These are phyloP conservation scores for Cercospora nicotianae DNA, from an alignment of 2,329 filamentous ascomycete species.

Conservation along the genomic window DNA sequence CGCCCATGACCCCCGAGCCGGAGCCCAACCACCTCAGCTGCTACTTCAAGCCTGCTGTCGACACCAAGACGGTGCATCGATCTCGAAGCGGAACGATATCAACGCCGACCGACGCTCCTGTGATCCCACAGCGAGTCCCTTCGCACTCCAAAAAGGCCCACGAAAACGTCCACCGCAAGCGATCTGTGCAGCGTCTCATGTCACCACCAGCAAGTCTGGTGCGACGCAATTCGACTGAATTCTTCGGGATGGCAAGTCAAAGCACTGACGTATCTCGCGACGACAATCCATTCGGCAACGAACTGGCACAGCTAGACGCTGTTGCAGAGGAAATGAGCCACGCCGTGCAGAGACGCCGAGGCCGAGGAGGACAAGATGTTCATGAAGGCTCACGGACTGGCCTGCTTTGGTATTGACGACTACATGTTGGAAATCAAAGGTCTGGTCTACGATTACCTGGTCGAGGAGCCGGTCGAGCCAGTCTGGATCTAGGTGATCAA, in stretches of 20 bases:
- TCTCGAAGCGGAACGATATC: conserved; percentile 62
- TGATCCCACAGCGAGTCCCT: conserved; percentile 73
- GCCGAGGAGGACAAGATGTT: conserved; percentile 73
- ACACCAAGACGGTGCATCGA: conserved; percentile 31
- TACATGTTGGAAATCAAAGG: conserved; percentile 79
- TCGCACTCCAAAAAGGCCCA: conserved; percentile 89
- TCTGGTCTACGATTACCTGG: conserved; percentile 55
- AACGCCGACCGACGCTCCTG: conserved; percentile 57
- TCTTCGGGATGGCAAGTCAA: conserved; percentile 39
- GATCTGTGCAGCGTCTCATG: conserved; percentile 55
- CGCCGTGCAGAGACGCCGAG: conserved; percentile 58
- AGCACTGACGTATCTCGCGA: conserved; percentile 44
- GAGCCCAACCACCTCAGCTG: conserved; percentile 57
- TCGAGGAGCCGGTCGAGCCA: conserved; percentile 29
- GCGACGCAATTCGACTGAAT: conserved; percentile 52
- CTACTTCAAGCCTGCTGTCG: conserved; percentile 57
- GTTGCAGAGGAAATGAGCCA: conserved; percentile 81
- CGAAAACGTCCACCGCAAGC: conserved; percentile 70
- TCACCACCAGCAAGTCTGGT: conserved; percentile 50
- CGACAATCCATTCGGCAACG: conserved; percentile 76
- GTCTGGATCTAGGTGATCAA: conserved; percentile 30
- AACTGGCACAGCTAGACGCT: conserved; percentile 89
- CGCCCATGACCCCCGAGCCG: conserved; percentile 47
- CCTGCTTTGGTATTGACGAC: conserved; percentile 74
- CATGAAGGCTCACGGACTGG: conserved; percentile 68